These are phyloP conservation scores for Apiospora marii DNA, from an alignment of 2,329 filamentous ascomycete genomes.

Conservation along the genomic window DNA sequence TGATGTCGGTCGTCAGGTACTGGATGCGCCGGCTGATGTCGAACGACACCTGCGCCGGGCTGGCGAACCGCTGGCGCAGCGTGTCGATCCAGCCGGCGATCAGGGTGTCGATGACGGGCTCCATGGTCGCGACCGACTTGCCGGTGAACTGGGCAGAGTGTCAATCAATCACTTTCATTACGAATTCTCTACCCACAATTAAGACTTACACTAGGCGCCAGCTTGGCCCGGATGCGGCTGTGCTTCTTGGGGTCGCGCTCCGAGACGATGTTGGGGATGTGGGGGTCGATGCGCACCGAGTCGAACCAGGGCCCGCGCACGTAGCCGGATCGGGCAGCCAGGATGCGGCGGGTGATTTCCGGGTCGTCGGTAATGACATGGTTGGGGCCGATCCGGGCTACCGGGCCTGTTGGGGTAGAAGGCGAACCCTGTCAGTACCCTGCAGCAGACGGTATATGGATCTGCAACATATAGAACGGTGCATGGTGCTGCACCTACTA, in stretches of 20 bases:
- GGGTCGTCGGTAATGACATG: constrained; percentile 35
- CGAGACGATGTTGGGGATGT: constrained; percentile 30
- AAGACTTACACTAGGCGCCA: constrained; percentile 27
- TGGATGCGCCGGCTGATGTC: constrained; percentile 27
- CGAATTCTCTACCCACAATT: too few relatives aligned
- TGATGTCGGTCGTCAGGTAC: constrained; percentile 36
- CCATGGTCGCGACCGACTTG: constrained; percentile 31
- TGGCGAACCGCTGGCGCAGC: constrained; percentile 30
- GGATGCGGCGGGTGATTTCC: constrained; percentile 32
- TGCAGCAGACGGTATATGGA: neutral
- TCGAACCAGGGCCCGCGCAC: constrained; percentile 32
- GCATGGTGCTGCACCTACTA: too few relatives aligned
- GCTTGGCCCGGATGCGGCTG: constrained; percentile 32
- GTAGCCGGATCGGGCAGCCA: constrained; percentile 31
- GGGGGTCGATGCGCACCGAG: constrained; percentile 31
- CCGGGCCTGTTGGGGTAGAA: constrained; percentile 1
- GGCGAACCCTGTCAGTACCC: neutral
- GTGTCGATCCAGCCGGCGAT: constrained; percentile 30
- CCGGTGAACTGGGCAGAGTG: constrained; percentile 29
- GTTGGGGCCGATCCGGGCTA: constrained; percentile 35
- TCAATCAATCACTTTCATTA: too few relatives aligned
- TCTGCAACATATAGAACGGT: too few relatives aligned
- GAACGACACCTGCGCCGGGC: constrained; percentile 7
- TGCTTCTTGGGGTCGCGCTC: constrained; percentile 29
- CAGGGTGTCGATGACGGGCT: constrained; percentile 31